Conservation (phyloP, 805 yeast genomes). For the Cyberlindnera meyerae region DNA sequence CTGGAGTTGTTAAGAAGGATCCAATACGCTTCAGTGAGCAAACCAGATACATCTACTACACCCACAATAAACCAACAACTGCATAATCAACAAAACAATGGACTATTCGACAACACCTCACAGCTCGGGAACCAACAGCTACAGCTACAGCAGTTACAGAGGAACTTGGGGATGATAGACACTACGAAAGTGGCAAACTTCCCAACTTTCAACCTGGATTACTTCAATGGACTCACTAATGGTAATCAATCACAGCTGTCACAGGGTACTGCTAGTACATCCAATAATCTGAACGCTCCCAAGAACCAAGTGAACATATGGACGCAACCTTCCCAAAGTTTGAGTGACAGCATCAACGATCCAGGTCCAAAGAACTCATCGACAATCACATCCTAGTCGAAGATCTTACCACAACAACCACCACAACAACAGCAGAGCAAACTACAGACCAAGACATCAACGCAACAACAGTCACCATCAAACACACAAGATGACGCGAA, state of each 20-base stretch:
- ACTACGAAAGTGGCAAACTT: slow-evolving; percentile 16
- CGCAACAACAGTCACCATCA: slow-evolving; percentile 1
- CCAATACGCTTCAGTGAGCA: slow-evolving; percentile 40
- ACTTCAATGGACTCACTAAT: no score
- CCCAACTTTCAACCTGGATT: slow-evolving; percentile 26
- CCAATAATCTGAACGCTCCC: no score
- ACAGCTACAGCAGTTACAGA: slow-evolving; percentile 1
- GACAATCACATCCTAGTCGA: no score
- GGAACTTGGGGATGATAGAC: slow-evolving; percentile 7
- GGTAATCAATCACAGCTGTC: not conserved
- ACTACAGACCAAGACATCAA: not conserved
- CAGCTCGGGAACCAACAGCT: not conserved
- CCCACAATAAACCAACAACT: slow-evolving; percentile 6
- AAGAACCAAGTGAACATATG: not conserved
- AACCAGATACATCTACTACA: not conserved
- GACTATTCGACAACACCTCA: no score
- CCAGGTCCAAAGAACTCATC: slow-evolving; percentile 5
- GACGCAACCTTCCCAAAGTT: not conserved
- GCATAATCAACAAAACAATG: no score
- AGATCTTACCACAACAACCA: no score
- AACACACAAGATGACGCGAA: slow-evolving; percentile 4
- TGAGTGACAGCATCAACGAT: slow-evolving; percentile 3
- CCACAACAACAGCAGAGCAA: not conserved
- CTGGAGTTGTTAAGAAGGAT: slow-evolving; percentile 52
- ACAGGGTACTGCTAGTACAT: no score